Percentiles rank a stretch among this genome's conserved stretches.
Conservation (phyloP, 2,329 filamentous ascomycete genomes). For the Exophiala oligosperma region DNA sequence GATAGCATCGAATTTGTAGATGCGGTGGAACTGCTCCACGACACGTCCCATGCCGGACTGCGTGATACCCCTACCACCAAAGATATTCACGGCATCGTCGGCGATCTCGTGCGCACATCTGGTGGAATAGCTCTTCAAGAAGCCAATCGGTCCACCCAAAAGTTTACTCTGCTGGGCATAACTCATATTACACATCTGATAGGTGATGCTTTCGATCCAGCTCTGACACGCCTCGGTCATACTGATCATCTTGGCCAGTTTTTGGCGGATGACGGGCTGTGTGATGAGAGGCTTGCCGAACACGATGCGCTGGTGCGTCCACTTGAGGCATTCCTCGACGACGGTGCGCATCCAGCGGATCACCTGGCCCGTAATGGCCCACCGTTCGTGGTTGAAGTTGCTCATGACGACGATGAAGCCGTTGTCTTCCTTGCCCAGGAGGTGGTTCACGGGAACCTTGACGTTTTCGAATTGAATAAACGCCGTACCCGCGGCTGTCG, state of each 20-base stretch:
- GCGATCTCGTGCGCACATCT: slow-evolving; percentile 73
- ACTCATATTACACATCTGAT: slow-evolving; percentile 57
- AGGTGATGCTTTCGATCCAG: slow-evolving; percentile 53
- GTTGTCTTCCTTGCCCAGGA: slow-evolving; percentile 67
- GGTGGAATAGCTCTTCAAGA: slow-evolving; percentile 70
- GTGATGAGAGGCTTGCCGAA: slow-evolving; percentile 70
- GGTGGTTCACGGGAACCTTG: slow-evolving; percentile 66
- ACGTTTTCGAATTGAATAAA: slow-evolving; percentile 77
- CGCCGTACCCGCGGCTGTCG: slow-evolving; percentile 66
- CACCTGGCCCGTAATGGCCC: slow-evolving; percentile 66
- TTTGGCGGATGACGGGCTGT: slow-evolving; percentile 71
- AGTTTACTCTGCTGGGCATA: slow-evolving; percentile 45
- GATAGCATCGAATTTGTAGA: slow-evolving; percentile 62
- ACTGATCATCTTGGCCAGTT: slow-evolving; percentile 68
- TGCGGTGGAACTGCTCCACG: slow-evolving; percentile 64
- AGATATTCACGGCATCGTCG: slow-evolving; percentile 66
- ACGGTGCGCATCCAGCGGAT: slow-evolving; percentile 63
- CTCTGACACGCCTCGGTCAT: slow-evolving; percentile 69
- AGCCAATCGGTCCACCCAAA: slow-evolving; percentile 69
- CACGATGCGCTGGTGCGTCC: slow-evolving; percentile 77
- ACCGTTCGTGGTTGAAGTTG: slow-evolving; percentile 78
- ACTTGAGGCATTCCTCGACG: slow-evolving; percentile 67
- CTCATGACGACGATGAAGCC: slow-evolving; percentile 76
- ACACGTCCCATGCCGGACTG: slow-evolving; percentile 69
- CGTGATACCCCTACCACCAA: slow-evolving; percentile 74